Evolutionary conservation across 768 basidiomycete species (phyloP).

Genomic region (Crucibulum laeve): DNA sequence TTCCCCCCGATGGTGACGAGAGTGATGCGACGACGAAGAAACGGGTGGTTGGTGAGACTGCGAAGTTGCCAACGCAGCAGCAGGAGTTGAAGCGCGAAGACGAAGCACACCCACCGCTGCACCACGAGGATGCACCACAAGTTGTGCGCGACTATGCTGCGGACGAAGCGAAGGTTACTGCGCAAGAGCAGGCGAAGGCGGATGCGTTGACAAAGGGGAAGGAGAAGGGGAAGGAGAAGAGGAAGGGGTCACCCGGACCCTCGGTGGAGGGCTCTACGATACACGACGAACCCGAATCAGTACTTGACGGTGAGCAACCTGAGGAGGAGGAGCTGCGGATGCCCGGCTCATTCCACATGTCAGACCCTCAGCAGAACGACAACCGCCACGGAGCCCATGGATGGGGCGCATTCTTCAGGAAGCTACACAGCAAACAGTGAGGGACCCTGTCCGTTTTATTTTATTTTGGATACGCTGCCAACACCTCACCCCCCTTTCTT

Average conservation of each 20-base stretch:
- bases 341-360: conserved; percentile 48
- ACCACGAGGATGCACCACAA: too few species aligned
- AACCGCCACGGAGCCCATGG: conserved; percentile 3
- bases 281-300: conserved; percentile 18
- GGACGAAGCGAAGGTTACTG: too few species aligned
- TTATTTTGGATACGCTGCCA: neutral
- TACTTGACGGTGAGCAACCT: conserved; percentile 6
- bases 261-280: conserved; percentile 6
- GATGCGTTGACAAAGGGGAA: neutral
- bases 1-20: conserved; percentile 17
- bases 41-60: neutral
- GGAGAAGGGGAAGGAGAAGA: neutral
- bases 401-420: conserved; percentile 27
- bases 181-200: neutral
- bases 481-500: neutral
- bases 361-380: conserved; percentile 10
- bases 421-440: conserved; percentile 19
- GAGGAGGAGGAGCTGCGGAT: conserved; percentile 27
- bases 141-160: too few species aligned
- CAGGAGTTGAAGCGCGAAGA: too few species aligned
- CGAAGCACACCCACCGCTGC: too few species aligned
- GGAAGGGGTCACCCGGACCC: neutral
- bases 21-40: conserved; percentile 5
- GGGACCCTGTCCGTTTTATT: conserved; percentile 7
- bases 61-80: neutral